Evolutionary conservation across 345 rosid genomes (phyloP).

Genomic region (Lagerstroemia speciosa): DNA sequence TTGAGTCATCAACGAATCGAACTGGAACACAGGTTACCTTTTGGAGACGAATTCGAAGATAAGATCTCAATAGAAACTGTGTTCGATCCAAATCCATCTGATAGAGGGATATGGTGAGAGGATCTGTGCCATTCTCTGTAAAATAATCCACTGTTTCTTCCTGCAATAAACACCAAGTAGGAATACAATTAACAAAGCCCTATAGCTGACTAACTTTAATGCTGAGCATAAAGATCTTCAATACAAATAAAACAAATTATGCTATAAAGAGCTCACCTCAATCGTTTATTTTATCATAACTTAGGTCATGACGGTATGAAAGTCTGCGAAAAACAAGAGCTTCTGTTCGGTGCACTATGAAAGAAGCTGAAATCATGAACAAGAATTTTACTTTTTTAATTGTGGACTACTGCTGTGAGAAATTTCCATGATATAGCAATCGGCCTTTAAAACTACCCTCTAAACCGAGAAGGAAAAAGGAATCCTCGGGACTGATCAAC

Average conservation of each 20-base stretch:
- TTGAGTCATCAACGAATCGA: not conserved
- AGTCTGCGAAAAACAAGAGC: not conserved
- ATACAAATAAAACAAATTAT: not conserved
- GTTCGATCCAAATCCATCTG: constrained; percentile 81
- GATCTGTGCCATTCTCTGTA: constrained; percentile 37
- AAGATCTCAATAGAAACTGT: constrained; percentile 77
- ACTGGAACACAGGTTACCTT: constrained; percentile 33
- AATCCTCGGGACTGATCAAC: not conserved
- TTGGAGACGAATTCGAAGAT: constrained; percentile 74
- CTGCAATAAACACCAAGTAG: constrained; percentile 15
- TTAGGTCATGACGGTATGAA: not conserved
- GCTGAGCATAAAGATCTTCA: not conserved
- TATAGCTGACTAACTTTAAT: not conserved
- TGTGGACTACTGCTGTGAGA: not conserved
- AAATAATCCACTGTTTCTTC: constrained; percentile 49
- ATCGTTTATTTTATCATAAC: too few relatives aligned
- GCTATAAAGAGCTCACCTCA: not conserved
- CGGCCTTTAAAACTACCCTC: not conserved
- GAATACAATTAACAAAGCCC: not conserved
- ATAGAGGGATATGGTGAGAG: constrained; percentile 66
- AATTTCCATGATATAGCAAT: not conserved
- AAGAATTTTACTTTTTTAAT: not conserved
- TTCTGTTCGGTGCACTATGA: not conserved
- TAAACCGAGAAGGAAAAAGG: too few relatives aligned
- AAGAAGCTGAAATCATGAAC: not conserved